Conservation (phyloP, 768 basidiomycete genomes). For the Termitomyces sp. region DNA sequence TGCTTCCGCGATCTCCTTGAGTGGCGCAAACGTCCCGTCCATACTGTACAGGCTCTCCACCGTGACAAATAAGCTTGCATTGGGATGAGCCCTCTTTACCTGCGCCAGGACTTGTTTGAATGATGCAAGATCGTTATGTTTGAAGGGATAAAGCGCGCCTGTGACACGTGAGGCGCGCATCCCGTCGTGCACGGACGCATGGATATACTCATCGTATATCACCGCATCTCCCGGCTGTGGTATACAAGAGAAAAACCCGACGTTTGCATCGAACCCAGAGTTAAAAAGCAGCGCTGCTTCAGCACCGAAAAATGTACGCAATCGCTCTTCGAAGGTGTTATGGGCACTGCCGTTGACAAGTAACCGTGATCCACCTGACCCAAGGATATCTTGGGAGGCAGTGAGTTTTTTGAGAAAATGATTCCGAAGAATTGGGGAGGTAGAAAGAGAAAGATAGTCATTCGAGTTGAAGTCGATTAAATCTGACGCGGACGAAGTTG, state of each 20-base stretch:
- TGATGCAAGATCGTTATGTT: conserved; percentile 62
- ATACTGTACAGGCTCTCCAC: conserved; percentile 92
- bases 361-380: conserved; percentile 84
- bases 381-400: conserved; percentile 55
- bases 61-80: conserved; percentile 65
- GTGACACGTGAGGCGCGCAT: conserved; percentile 59
- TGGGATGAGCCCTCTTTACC: conserved; percentile 32
- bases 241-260: conserved; percentile 75
- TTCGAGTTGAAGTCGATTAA: conserved; percentile 80
- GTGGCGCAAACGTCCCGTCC: conserved; percentile 89
- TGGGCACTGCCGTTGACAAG: conserved; percentile 76
- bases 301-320: conserved; percentile 56
- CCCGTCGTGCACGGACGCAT: conserved; percentile 90
- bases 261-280: conserved; percentile 92
- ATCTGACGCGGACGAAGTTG: conserved; percentile 28
- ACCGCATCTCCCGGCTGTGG: conserved; percentile 76
- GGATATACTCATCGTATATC: conserved; percentile 82
- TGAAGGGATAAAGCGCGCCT: conserved; percentile 43
- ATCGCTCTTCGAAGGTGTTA: conserved; percentile 62
- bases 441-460: conserved; percentile 84
- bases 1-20: conserved; percentile 56
- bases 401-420: conserved; percentile 53
- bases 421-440: conserved; percentile 48
- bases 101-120: conserved; percentile 39
- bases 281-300: conserved; percentile 78